phyloP scores from a whole-genome alignment of 192 early-diverging fungal species.

The Linnemannia exigua region DNA sequence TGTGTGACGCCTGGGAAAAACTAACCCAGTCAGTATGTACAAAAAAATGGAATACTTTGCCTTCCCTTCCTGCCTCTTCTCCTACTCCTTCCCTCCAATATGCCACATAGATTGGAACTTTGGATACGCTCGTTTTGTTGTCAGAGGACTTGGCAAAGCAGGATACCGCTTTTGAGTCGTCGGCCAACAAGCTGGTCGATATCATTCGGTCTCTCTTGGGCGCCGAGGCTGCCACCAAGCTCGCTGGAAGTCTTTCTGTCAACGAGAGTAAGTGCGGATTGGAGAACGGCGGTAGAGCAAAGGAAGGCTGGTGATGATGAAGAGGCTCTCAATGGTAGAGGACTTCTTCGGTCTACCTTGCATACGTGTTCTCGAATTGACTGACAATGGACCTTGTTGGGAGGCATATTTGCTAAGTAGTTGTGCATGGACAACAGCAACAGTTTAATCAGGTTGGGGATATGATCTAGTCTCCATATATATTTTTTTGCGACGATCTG shows the following conservation, averaged over 20 bases:
- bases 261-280: constrained; percentile 80
- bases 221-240: constrained; percentile 66
- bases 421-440: neutral
- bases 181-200: constrained; percentile 88
- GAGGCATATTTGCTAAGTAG: neutral
- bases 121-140: constrained; percentile 92
- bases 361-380: neutral
- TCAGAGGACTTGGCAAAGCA: constrained; percentile 95
- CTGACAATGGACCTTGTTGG: neutral
- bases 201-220: constrained; percentile 83
- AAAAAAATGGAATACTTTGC: constrained; percentile 13
- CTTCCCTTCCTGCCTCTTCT: neutral
- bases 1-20: constrained; percentile 8
- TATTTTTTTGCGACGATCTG: constrained; percentile 23
- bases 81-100: no score
- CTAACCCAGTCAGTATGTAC: neutral
- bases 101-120: constrained; percentile 86
- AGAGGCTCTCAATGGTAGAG: neutral
- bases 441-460: neutral
- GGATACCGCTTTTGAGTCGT: constrained; percentile 82
- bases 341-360: neutral
- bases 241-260: constrained; percentile 76
- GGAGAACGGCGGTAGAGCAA: neutral
- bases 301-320: neutral
- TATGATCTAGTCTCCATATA: neutral